A percentile compares a stretch with the other conserved stretches of the same genome.
phyloP scores from a whole-genome alignment of 2,329 filamentous ascomycete genomes.

The Passalora sequoiae region DNA sequence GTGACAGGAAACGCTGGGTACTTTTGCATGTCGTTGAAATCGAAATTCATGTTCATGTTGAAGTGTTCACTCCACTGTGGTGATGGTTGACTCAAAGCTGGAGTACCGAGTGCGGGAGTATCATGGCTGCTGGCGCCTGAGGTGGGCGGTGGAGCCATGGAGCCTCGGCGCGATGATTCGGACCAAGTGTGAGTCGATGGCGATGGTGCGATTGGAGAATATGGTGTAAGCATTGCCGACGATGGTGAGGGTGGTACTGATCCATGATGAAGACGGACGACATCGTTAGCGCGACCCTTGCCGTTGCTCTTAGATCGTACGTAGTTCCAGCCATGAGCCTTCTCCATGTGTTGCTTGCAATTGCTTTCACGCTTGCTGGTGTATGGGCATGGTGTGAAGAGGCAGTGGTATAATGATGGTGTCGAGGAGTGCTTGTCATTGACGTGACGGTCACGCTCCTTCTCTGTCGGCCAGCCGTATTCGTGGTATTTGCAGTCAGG shows the following conservation, averaged over 20 bases:
- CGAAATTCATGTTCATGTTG: constrained; percentile 31
- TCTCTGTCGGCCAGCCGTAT: constrained; percentile 93
- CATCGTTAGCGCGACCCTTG: constrained; percentile 54
- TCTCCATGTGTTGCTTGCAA: constrained; percentile 99
- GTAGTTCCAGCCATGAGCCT: constrained; percentile 87
- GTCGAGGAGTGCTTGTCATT: constrained; percentile 89
- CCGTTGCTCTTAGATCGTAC: constrained; percentile 88
- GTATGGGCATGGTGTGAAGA: constrained; percentile 80
- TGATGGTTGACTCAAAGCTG: constrained; percentile 26
- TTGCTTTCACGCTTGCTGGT: constrained; percentile 94
- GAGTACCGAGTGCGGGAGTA: constrained; percentile 27
- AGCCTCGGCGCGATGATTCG: constrained; percentile 27
- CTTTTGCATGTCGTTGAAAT: constrained; percentile 32
- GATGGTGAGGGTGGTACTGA: constrained; percentile 60
- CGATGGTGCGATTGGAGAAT: constrained; percentile 37
- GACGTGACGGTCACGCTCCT: constrained; percentile 91
- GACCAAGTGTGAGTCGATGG: constrained; percentile 37
- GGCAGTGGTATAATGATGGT: constrained; percentile 77
- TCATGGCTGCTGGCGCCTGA: constrained; percentile 30
- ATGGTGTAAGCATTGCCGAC: constrained; percentile 37
- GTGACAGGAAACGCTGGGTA: constrained; percentile 29
- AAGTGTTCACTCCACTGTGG: constrained; percentile 34
- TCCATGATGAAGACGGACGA: constrained; percentile 54
- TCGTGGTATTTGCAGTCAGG: constrained; percentile 82
- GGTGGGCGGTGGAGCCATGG: constrained; percentile 31